phyloP scores from a whole-genome alignment of 75 land plant genomes.

The Pinus tabuliformis region DNA sequence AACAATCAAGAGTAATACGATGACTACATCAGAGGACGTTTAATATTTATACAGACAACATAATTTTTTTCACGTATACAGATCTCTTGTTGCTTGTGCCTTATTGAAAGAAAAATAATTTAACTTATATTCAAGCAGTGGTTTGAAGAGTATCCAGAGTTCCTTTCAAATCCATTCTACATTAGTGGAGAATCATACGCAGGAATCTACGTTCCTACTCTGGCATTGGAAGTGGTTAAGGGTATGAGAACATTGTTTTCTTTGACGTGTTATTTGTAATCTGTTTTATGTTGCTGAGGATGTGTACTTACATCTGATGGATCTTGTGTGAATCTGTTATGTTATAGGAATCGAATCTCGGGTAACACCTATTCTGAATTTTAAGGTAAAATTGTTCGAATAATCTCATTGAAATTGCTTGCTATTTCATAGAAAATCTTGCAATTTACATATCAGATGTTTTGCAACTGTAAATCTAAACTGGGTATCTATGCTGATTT shows the following conservation, averaged over 20 bases:
- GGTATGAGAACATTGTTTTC: conserved; percentile 37
- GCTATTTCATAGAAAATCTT: background rate
- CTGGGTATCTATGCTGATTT: background rate
- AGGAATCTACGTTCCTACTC: conserved; percentile 89
- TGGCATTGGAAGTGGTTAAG: conserved; percentile 55
- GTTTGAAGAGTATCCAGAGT: conserved; percentile 81
- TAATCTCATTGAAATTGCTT: background rate
- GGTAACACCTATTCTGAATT: conserved; percentile 58
- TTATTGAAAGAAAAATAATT: background rate
- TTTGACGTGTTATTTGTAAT: background rate
- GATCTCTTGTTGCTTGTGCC: background rate
- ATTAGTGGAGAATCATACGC: conserved; percentile 93
- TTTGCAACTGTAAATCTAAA: background rate
- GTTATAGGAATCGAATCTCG: conserved; percentile 69
- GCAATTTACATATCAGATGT: background rate
- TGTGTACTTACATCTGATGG: background rate
- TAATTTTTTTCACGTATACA: background rate
- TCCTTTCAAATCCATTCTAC: conserved; percentile 64
- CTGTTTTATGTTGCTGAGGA: background rate
- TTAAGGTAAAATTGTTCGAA: conserved; percentile 53
- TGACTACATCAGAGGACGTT: background rate
- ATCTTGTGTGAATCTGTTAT: background rate
- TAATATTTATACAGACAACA: background rate
- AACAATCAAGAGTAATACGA: background rate
- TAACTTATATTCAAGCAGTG: conserved; percentile 49